Evolutionary conservation across 2,329 filamentous ascomycete species (phyloP).

Genomic region (Fusarium bulbicola): DNA sequence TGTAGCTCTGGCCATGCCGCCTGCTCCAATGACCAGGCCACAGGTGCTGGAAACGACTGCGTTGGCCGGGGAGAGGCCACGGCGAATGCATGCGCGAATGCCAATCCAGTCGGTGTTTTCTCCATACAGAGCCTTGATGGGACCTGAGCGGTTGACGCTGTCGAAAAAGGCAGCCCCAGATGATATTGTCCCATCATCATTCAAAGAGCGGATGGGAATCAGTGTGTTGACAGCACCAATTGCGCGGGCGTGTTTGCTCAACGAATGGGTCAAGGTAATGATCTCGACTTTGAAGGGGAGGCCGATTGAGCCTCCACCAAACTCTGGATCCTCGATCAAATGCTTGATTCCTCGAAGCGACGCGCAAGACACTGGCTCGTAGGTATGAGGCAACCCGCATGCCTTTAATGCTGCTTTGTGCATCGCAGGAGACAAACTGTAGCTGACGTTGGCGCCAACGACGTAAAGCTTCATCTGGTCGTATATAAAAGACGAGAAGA

Average conservation of each 20-base stretch:
- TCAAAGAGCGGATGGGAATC: slow-evolving; percentile 71
- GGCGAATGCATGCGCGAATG: slow-evolving; percentile 75
- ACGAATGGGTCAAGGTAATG: slow-evolving; percentile 72
- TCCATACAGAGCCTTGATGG: slow-evolving; percentile 75
- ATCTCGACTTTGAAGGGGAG: slow-evolving; percentile 81
- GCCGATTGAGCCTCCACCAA: slow-evolving; percentile 77
- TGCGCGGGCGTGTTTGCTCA: slow-evolving; percentile 76
- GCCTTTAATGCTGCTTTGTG: slow-evolving; percentile 74
- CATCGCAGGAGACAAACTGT: slow-evolving; percentile 81
- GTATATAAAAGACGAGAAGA: slow-evolving; percentile 73
- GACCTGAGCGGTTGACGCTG: slow-evolving; percentile 69
- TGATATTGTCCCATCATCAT: slow-evolving; percentile 65
- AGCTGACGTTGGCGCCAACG: slow-evolving; percentile 75
- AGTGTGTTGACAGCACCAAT: slow-evolving; percentile 82
- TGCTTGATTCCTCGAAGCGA: slow-evolving; percentile 70
- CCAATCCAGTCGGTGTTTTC: slow-evolving; percentile 88
- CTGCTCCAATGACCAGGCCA: slow-evolving; percentile 70
- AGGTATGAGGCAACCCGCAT: slow-evolving; percentile 75
- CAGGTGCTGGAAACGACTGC: slow-evolving; percentile 65
- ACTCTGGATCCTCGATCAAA: slow-evolving; percentile 71
- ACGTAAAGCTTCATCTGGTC: slow-evolving; percentile 78
- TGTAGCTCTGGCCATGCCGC: slow-evolving; percentile 81
- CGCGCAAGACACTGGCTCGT: slow-evolving; percentile 69
- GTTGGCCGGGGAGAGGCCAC: slow-evolving; percentile 77
- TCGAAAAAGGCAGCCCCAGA: slow-evolving; percentile 61